Base-by-base conservation (phyloP, 257 asterid species). In the Solanum chilense region DNA sequence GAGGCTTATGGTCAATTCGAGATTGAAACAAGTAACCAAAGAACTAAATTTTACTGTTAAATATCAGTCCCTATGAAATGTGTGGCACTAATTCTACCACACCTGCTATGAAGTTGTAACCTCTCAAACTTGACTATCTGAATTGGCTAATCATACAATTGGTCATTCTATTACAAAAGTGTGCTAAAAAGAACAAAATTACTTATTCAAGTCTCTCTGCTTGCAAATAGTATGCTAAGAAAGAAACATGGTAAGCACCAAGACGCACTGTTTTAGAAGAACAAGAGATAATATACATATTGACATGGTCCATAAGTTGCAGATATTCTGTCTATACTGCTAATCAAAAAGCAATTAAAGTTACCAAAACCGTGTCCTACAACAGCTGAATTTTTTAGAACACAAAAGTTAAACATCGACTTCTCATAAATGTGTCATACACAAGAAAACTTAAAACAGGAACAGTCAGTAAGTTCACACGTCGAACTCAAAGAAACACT, bases 1-100 rank as follows among this genome's bases (percentile, higher is more conserved):
- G 88, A 90, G 37, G 42, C 25, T 71, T 85, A 85, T 86, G 82
- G 92, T 89, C 27, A 80, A 31, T 35, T 45, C 83, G 3, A 80
- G 31, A 85, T 7, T 15, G 18, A 87, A 42, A 81, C 29, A 49
- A 81, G 41, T 7, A 29, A 81, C 12, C 69, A 29, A 49, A 18
- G 11, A 81, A 49, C 69, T 49, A 49, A 29, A 81, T 29, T 20
- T 11, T 81, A 29, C 45, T 18, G 45, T 18, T 81, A 49, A 81
- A 49, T 49, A 33, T 41, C 82, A 37, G 20, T 74, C 81, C 81
- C 49, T 20, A 20, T 73, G 56, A 3, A 75, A 75, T 76, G 83
- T 42, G 12, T 29, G 3, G 29, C 31, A 49, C 85, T 29, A 47
- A 81, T 49, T 81, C 18, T 58, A 47, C 68, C 45, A 81, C 6